Evolutionary conservation across 225 moss, liverwort and hornwort species (phyloP), one percentile per base, ranked within the genome.

Genomic region (Pseudoscleropodium purum): DNA sequence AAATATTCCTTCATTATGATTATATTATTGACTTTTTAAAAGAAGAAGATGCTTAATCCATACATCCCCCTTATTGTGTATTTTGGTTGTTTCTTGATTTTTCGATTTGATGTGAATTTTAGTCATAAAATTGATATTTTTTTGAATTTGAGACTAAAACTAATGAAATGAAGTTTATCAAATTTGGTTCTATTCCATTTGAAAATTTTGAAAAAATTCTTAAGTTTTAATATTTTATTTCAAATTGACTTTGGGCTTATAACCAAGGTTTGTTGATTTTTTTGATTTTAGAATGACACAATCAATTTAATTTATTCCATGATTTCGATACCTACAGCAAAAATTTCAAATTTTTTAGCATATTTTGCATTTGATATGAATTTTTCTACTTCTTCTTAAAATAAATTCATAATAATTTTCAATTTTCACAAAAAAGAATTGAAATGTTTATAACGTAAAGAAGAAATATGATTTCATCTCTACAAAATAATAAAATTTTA

Each of bases 31-130:
- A 26, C 8, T 72, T 70, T 70, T 72, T 26, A 8, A 70, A 15
- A 41, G 26, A 70, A 41, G 8, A 70, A 39, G 7, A 39, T 4
- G 14, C 7, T 69, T 19, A n/a, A 21, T 69, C 7, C 4, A 69
- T 0, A 0, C 4, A 64, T 64, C 33, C 13, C 4, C 4, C 3
- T 67, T 37, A 3, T 10, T 37, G n/a, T n/a, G 8, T 14, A 25
- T 41, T 41, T 72, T 41, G 41, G 5, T 5, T 1, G 15, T 5
- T 41, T 68, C 6, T 20, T n/a, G 13, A 1, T 70, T 1, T 25
- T 72, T 41, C 1, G 3, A 72, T 9, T 72, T 41, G 24, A 9
- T 72, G 14, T 41, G 41, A 72, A 39, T 72, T 70, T 39, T 2
- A 72, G 25, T 15, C 25, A 72, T 26, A 72, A 41, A 41, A 39